Conservation (phyloP, 2,329 filamentous ascomycete species). For the Neocucurbitaria cava region DNA sequence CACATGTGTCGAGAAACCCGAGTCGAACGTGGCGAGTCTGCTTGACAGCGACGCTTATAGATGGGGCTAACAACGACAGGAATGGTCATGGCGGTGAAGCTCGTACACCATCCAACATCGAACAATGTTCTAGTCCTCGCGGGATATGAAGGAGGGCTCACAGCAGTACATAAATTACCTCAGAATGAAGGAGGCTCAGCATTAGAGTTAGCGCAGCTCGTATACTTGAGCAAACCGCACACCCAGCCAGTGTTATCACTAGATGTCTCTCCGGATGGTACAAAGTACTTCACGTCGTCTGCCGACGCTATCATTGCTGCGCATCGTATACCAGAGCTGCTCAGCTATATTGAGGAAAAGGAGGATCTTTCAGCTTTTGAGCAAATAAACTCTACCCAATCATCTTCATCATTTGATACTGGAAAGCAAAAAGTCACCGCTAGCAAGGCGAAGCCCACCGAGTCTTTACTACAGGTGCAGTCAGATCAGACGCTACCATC, state of each 20-base stretch:
- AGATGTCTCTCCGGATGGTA: slow-evolving; percentile 45
- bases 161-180: slow-evolving; percentile 67
- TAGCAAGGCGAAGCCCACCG: background rate
- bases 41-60: slow-evolving; percentile 42
- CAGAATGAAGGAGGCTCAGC: slow-evolving; percentile 28
- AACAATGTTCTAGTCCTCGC: slow-evolving; percentile 68
- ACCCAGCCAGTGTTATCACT: slow-evolving; percentile 80
- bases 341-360: slow-evolving; percentile 1
- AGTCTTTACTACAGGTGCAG: background rate
- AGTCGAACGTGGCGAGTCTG: background rate
- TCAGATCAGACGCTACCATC: background rate
- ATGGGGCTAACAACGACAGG: slow-evolving; percentile 59
- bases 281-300: slow-evolving; percentile 77
- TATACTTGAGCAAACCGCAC: slow-evolving; percentile 74
- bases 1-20: background rate
- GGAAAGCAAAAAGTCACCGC: background rate
- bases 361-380: background rate
- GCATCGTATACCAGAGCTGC: slow-evolving; percentile 67
- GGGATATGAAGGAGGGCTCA: slow-evolving; percentile 86
- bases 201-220: slow-evolving; percentile 50
- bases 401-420: background rate
- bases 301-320: slow-evolving; percentile 82
- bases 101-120: slow-evolving; percentile 26
- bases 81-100: slow-evolving; percentile 85
- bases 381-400: too few species aligned